phyloP scores from a whole-genome alignment of 2,329 filamentous ascomycete genomes.

The Cercospora janseana region DNA sequence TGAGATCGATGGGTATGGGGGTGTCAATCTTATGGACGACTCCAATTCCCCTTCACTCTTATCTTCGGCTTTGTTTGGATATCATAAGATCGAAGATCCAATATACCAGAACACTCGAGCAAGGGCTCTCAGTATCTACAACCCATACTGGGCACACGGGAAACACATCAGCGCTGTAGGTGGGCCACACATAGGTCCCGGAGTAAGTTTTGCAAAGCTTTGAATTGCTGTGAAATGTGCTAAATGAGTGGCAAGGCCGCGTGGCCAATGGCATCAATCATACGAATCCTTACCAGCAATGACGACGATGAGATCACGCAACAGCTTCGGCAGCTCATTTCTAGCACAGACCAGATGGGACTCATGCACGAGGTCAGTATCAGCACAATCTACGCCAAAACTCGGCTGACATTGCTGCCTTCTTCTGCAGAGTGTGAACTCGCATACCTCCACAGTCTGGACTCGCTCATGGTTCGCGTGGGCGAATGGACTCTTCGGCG shows the following conservation, averaged over 20 bases:
- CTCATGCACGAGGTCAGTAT: slow-evolving; percentile 45
- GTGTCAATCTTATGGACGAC: slow-evolving; percentile 63
- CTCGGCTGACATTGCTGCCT: background rate
- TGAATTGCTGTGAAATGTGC: slow-evolving; percentile 43
- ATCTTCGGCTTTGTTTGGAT: slow-evolving; percentile 21
- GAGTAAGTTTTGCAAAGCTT: slow-evolving; percentile 14
- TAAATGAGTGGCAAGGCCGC: background rate
- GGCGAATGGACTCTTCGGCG: slow-evolving; percentile 39
- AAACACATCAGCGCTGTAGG: slow-evolving; percentile 48
- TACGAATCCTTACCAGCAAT: slow-evolving; percentile 48
- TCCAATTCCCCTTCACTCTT: slow-evolving; percentile 68
- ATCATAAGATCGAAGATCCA: slow-evolving; percentile 31
- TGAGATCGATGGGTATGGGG: slow-evolving; percentile 47
- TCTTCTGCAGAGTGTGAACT: slow-evolving; percentile 41
- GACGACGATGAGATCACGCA: slow-evolving; percentile 46
- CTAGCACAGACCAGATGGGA: slow-evolving; percentile 46
- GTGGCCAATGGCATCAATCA: slow-evolving; percentile 46
- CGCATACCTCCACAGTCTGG: slow-evolving; percentile 44
- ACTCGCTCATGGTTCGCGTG: slow-evolving; percentile 51
- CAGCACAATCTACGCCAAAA: background rate
- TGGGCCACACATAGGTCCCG: slow-evolving; percentile 47
- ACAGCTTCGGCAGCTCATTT: slow-evolving; percentile 45
- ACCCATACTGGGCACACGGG: slow-evolving; percentile 51
- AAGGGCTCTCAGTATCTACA: slow-evolving; percentile 42
- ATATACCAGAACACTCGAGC: slow-evolving; percentile 47